phyloP scores from a whole-genome alignment of 257 asterid species.

The Nicotiana undulata region DNA sequence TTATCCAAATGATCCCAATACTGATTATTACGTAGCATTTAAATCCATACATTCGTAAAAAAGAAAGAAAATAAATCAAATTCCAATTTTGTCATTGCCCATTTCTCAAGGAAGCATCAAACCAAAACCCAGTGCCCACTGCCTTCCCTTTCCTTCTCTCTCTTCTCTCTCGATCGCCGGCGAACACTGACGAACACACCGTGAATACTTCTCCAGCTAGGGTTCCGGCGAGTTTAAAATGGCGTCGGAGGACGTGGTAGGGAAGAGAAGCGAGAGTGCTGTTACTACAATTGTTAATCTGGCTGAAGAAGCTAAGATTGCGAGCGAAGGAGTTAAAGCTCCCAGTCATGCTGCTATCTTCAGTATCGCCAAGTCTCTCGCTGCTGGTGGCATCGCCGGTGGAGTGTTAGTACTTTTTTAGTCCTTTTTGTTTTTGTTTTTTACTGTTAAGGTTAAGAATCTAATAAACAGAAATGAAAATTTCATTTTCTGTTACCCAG shows the following conservation, averaged over 20 bases:
- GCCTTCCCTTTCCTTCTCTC: background rate
- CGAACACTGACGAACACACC: background rate
- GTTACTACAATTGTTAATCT: conserved; percentile 79
- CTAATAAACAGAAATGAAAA: background rate
- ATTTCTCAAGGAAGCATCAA: background rate
- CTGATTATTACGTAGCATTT: too few species aligned
- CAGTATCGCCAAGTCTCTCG: conserved; percentile 73
- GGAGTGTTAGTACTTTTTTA: conserved; percentile 59
- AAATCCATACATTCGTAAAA: too few species aligned
- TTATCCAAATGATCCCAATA: too few species aligned
- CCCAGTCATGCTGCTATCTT: conserved; percentile 46
- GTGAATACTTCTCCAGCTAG: background rate
- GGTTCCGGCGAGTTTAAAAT: conserved; percentile 17
- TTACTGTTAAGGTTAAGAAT: background rate
- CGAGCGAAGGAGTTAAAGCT: conserved; percentile 76
- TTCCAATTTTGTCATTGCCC: background rate
- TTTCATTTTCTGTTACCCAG: background rate
- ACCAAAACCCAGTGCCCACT: background rate
- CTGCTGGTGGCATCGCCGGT: conserved; percentile 98
- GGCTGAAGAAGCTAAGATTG: conserved; percentile 91
- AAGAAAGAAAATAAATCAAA: background rate
- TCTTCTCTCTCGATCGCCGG: background rate
- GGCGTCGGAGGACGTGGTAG: conserved; percentile 89
- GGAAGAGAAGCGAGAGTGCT: conserved; percentile 70
- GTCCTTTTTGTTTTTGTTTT: background rate